These are phyloP conservation scores for Pontederia crassipes DNA, from an alignment of 176 grass and related monocot species.

Conservation along the genomic window DNA sequence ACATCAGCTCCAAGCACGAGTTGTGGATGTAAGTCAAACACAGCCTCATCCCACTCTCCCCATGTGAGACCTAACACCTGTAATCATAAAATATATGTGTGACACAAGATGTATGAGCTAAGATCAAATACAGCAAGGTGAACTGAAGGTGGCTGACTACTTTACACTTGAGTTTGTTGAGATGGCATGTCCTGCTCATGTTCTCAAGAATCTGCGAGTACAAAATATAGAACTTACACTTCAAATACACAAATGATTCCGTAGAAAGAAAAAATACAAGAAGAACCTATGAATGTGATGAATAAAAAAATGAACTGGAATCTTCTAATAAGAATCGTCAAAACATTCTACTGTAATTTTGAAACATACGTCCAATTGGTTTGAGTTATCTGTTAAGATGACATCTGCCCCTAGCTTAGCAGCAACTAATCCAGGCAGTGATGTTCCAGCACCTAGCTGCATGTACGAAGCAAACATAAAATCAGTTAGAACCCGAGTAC, in stretches of 20 bases:
- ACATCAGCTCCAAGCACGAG: conserved; percentile 85
- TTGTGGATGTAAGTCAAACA: conserved; percentile 56
- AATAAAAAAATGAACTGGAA: not conserved
- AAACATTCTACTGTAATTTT: not conserved
- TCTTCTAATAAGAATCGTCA: not conserved
- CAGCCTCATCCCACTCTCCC: conserved; percentile 59
- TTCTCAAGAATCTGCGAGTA: conserved; percentile 54
- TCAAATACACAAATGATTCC: not conserved
- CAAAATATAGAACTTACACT: conserved; percentile 2
- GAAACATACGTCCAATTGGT: conserved; percentile 38
- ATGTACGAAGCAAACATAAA: not conserved
- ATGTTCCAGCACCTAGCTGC: conserved; percentile 65
- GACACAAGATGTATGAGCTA: not conserved
- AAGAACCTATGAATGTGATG: not conserved
- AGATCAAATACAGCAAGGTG: not conserved
- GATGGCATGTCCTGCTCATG: conserved; percentile 45
- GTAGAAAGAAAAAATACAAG: not conserved
- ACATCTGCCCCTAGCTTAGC: conserved; percentile 63
- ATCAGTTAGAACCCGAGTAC: not conserved
- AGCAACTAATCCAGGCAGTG: conserved; percentile 69
- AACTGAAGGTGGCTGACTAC: conserved; percentile 24
- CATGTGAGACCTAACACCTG: conserved; percentile 72
- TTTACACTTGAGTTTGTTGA: conserved; percentile 49
- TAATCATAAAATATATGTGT: not conserved
- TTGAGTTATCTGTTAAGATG: conserved; percentile 54